These are phyloP conservation scores for Copromyces sp. DNA, from an alignment of 495 filamentous ascomycete species.

Conservation along the genomic window DNA sequence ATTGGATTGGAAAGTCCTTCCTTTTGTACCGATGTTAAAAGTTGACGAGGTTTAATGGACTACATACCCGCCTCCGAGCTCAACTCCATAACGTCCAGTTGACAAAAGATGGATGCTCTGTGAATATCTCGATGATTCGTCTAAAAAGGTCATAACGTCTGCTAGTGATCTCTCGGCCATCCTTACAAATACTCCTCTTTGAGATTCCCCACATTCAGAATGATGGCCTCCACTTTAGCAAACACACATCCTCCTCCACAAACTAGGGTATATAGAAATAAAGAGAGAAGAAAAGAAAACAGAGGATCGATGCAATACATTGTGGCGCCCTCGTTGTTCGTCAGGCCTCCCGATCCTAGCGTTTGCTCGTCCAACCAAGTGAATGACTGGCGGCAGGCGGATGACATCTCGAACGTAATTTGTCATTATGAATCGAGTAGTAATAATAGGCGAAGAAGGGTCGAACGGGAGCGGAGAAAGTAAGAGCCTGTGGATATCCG, in stretches of 20 bases:
- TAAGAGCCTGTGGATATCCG: constrained; percentile 1
- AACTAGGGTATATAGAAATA: background rate
- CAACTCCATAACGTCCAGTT: background rate
- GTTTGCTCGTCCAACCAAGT: background rate
- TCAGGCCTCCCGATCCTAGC: background rate
- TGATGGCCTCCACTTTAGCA: background rate
- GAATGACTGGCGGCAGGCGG: background rate
- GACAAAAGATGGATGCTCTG: background rate
- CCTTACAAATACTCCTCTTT: background rate
- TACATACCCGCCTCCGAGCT: background rate
- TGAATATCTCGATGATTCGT: constrained; percentile 10
- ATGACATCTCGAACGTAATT: background rate
- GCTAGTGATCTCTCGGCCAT: background rate
- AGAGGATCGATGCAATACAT: background rate
- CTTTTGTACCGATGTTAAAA: background rate
- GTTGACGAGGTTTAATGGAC: background rate
- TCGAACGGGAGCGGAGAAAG: constrained; percentile 4
- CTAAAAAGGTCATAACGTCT: constrained; percentile 1
- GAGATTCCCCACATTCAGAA: background rate
- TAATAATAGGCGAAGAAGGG: background rate
- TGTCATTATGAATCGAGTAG: background rate
- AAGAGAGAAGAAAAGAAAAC: background rate
- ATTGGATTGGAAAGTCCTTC: background rate
- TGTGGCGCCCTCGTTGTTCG: background rate
- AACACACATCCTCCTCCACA: background rate